These are phyloP conservation scores for Globisporangium emineosum DNA, from an alignment of 352 stramenopile genomes.

Conservation along the genomic window DNA sequence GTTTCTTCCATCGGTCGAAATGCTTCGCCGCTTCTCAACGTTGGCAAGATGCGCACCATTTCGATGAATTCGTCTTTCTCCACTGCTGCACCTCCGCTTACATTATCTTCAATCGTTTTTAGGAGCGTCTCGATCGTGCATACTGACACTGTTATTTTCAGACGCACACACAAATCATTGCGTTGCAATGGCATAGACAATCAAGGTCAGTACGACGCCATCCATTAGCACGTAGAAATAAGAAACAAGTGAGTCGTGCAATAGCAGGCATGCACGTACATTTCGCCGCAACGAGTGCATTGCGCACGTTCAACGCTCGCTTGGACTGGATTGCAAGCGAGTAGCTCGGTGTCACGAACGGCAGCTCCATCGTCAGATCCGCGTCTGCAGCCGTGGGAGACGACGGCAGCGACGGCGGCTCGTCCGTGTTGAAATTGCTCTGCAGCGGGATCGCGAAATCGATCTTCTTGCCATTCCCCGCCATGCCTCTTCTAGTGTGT, in stretches of 20 bases:
- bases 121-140: conserved; percentile 42
- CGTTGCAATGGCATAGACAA: background rate
- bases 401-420: conserved; percentile 50
- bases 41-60: conserved; percentile 49
- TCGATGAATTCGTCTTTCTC: conserved; percentile 61
- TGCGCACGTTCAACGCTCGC: conserved; percentile 59
- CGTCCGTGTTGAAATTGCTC: conserved; percentile 47
- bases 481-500: conserved; percentile 11
- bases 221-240: background rate
- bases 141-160: conserved; percentile 26
- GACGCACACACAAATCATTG: background rate
- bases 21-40: conserved; percentile 50
- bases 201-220: background rate
- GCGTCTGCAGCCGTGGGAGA: conserved; percentile 41
- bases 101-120: conserved; percentile 33
- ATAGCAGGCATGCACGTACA: conserved; percentile 17
- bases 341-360: conserved; percentile 52
- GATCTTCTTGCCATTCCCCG: conserved; percentile 12
- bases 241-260: background rate
- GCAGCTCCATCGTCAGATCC: conserved; percentile 49
- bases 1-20: conserved; percentile 65
- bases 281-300: conserved; percentile 68
- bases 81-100: conserved; percentile 18
- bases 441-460: conserved; percentile 40
- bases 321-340: conserved; percentile 71